Base-by-base conservation (phyloP, 139 green algal species). In the Picochlorum sp. region DNA sequence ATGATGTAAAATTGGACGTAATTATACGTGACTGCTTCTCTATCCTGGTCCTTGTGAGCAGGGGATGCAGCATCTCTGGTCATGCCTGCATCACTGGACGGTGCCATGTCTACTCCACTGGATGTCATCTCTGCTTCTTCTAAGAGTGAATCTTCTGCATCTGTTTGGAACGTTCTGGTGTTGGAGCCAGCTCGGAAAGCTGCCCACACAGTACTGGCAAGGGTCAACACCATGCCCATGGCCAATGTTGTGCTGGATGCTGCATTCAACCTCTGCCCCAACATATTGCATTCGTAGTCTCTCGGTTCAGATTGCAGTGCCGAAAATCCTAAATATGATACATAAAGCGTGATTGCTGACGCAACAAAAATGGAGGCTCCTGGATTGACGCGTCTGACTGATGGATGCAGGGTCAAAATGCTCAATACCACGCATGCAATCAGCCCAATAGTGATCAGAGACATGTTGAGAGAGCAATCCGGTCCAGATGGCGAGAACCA, bases 1-100 rank as follows among this genome's bases (percentile, higher is more conserved):
- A 99, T 87, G 55, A 95, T 54, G 79, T 99, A 94, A 81, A 99
- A 99, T 79, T 97, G 96, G 20, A 38, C 44, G 60, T 83, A 82
- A 63, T 61, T 77, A 70, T 83, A 84, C 14, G 63, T 50, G 2
- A 60, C 16, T 7, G 16, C 16, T 3, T 54, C 47, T 21, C 47
- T 54, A 21, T 54, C 47, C n/a, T 54, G 6, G 6, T 16, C 41
- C 18, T 21, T 14, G n/a, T 20, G 30, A 3, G 56, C 56, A 45
- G 18, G 6, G 56, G 20, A 28, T 34, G n/a, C 23, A 28, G 9
- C 20, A 54, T 31, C 58, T 51, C 58, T 51, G 0, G 57, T 26
- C 58, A 65, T 65, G 57, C n/a, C 23, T 59, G 23, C 63, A 15
- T n/a, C 8, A 15, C 7, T n/a, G 2, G 60, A 52, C 13, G 79